Conservation (phyloP, 768 basidiomycete species). For the Russula lepida region DNA sequence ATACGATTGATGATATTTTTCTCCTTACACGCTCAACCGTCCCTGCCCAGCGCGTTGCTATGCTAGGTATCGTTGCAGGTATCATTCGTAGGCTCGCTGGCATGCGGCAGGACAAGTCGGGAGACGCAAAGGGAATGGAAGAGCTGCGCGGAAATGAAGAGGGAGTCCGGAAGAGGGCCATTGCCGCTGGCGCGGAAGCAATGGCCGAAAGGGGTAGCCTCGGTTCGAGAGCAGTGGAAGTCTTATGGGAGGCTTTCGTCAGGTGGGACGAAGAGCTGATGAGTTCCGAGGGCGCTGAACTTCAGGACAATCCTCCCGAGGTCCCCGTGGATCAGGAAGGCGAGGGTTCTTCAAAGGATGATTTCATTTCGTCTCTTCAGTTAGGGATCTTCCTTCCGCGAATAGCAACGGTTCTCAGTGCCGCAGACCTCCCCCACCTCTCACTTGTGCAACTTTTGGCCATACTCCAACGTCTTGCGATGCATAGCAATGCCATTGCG, state of each 20-base stretch:
- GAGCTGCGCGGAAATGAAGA: slow-evolving; percentile 32
- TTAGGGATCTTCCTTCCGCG: slow-evolving; percentile 45
- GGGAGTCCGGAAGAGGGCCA: slow-evolving; percentile 48
- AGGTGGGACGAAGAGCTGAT: slow-evolving; percentile 43
- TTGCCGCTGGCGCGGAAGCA: slow-evolving; percentile 61
- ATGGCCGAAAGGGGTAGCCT: slow-evolving; percentile 57
- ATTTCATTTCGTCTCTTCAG: slow-evolving; percentile 30
- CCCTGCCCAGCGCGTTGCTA: slow-evolving; percentile 72
- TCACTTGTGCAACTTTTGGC: slow-evolving; percentile 49
- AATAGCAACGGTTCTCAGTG: slow-evolving; percentile 33
- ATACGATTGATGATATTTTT: slow-evolving; percentile 82
- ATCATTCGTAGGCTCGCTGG: slow-evolving; percentile 37
- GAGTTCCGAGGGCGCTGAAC: slow-evolving; percentile 40
- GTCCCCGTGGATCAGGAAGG: slow-evolving; percentile 24
- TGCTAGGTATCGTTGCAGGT: slow-evolving; percentile 63
- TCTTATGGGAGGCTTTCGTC: slow-evolving; percentile 67
- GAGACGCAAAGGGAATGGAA: slow-evolving; percentile 27
- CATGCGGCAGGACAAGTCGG: slow-evolving; percentile 25
- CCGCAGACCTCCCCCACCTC: slow-evolving; percentile 38
- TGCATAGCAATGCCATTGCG: slow-evolving; percentile 47
- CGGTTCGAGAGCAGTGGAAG: slow-evolving; percentile 58
- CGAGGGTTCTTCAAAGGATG: slow-evolving; percentile 22
- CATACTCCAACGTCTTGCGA: slow-evolving; percentile 52
- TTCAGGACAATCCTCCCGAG: slow-evolving; percentile 25
- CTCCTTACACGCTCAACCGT: slow-evolving; percentile 73